Percentiles rank a stretch among this genome's conserved stretches.
phyloP scores from a whole-genome alignment of 164 flowering plant genomes.

The Hamamelis virginiana region DNA sequence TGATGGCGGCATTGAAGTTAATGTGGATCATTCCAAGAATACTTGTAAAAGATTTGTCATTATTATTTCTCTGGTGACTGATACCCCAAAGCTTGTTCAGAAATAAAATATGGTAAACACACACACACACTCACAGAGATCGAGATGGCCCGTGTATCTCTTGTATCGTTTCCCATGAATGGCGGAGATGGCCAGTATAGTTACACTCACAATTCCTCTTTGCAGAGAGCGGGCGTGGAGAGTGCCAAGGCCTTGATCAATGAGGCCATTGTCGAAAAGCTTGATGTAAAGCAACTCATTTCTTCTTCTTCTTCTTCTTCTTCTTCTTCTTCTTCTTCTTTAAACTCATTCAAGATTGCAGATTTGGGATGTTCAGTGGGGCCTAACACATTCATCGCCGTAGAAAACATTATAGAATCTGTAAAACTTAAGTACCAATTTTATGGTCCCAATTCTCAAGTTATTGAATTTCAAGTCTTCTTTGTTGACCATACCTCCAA shows the following conservation, averaged over 20 bases:
- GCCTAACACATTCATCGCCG: slow-evolving; percentile 24
- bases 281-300: slow-evolving; percentile 14
- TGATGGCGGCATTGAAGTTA: no score
- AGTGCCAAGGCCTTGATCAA: slow-evolving; percentile 6
- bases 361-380: no score
- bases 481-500: slow-evolving; percentile 29
- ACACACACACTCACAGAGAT: no score
- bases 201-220: neutral
- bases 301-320: no score
- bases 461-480: slow-evolving; percentile 23
- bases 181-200: neutral
- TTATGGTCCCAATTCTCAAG: neutral
- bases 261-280: slow-evolving; percentile 14
- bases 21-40: no score
- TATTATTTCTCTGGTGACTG: no score
- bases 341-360: slow-evolving; percentile 23
- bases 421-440: slow-evolving; percentile 12
- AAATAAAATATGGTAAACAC: no score
- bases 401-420: slow-evolving; percentile 19
- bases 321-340: no score
- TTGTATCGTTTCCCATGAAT: neutral
- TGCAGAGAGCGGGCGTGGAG: slow-evolving; percentile 3
- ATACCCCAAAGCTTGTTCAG: no score
- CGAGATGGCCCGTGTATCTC: neutral
- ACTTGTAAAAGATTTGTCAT: no score